Evolutionary conservation across 352 stramenopile genomes (phyloP).

Genomic region (Phytopythium helicoides): DNA sequence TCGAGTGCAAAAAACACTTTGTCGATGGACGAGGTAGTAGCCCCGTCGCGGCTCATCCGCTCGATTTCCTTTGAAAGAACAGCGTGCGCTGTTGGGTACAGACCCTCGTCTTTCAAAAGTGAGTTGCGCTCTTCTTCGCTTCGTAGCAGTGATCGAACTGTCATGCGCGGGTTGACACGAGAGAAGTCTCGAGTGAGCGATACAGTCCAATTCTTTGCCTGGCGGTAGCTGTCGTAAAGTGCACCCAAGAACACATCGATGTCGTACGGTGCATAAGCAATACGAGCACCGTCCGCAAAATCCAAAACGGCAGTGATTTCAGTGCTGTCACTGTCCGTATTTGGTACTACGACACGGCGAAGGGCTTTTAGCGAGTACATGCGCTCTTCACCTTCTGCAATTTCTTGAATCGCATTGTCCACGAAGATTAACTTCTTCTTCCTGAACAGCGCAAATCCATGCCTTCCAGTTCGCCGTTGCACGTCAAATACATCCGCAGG

Average conservation of each 20-base stretch:
- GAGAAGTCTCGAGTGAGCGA: conserved; percentile 66
- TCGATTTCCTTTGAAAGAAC: conserved; percentile 65
- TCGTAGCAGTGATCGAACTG: conserved; percentile 38
- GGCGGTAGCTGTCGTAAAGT: conserved; percentile 69
- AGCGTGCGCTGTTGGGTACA: conserved; percentile 51
- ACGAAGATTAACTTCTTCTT: conserved; percentile 70
- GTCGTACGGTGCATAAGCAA: conserved; percentile 60
- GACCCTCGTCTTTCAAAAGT: conserved; percentile 62
- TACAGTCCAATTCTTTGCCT: conserved; percentile 57
- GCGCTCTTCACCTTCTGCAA: conserved; percentile 46
- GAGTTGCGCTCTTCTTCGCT: conserved; percentile 47
- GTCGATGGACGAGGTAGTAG: conserved; percentile 45
- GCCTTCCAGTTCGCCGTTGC: conserved; percentile 46
- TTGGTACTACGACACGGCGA: conserved; percentile 45
- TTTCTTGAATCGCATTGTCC: conserved; percentile 47
- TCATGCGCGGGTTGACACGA: conserved; percentile 65
- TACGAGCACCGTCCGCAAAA: conserved; percentile 56
- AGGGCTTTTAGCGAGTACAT: conserved; percentile 56
- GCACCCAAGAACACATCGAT: conserved; percentile 57
- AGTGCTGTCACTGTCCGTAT: conserved; percentile 16
- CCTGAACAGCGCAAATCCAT: conserved; percentile 54
- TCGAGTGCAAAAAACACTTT: conserved; percentile 70
- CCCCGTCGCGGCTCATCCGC: conserved; percentile 39
- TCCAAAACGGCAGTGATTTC: conserved; percentile 59
- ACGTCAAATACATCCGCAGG: conserved; percentile 49